A percentile compares a stretch with the other conserved stretches of the same genome.
These are phyloP conservation scores for Coniferiporia sulphurascens DNA, from an alignment of 1,284 basidiomycete species.

Conservation along the genomic window DNA sequence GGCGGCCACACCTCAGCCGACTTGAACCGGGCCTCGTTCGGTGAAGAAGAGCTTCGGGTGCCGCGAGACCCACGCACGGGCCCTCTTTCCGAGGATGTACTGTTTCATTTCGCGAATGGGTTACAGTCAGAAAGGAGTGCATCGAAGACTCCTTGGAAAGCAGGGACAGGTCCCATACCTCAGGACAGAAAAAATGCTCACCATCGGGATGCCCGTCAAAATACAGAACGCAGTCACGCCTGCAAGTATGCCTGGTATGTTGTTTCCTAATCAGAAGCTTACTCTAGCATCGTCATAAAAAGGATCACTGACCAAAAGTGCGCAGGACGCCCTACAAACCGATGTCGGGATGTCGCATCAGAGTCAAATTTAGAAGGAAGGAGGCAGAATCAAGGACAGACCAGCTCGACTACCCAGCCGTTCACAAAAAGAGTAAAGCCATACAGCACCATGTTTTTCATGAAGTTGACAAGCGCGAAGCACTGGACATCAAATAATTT, in stretches of 20 bases:
- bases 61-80: constrained; percentile 1
- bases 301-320: not conserved
- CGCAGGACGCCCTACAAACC: constrained; percentile 1
- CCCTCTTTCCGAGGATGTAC: constrained; percentile 10
- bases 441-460: constrained; percentile 42
- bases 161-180: too few relatives aligned
- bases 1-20: not conserved
- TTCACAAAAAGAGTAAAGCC: constrained; percentile 43
- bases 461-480: constrained; percentile 39
- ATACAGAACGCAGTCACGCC: constrained; percentile 8
- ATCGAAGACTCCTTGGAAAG: not conserved
- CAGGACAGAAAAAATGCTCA: not conserved
- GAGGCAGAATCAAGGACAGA: not conserved
- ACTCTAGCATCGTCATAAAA: not conserved
- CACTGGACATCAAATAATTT: constrained; percentile 30
- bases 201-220: constrained; percentile 8
- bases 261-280: not conserved
- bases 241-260: constrained; percentile 3
- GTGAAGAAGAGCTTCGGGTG: constrained; percentile 8
- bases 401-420: constrained; percentile 32
- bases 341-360: not conserved
- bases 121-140: not conserved
- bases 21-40: not conserved
- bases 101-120: not conserved
- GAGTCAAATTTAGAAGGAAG: not conserved